Evolutionary conservation across 2,329 filamentous ascomycete species (phyloP).

Genomic region (Pezicula radicicola): DNA sequence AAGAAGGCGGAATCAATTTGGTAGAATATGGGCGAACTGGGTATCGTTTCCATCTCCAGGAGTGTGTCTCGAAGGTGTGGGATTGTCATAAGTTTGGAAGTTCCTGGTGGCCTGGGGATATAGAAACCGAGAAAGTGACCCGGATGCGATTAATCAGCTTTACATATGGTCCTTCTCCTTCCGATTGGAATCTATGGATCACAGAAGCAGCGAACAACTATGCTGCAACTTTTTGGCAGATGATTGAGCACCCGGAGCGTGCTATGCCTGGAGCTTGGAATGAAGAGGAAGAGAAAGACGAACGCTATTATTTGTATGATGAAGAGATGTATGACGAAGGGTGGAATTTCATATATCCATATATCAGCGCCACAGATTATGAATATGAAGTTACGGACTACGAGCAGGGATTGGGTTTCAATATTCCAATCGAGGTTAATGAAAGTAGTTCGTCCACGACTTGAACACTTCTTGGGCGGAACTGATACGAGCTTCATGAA

Average conservation of each 20-base stretch:
- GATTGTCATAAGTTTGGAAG: neutral
- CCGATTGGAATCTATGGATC: slow-evolving; percentile 9
- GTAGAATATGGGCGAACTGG: neutral
- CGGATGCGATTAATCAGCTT: slow-evolving; percentile 2
- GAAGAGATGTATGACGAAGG: too few relatives aligned
- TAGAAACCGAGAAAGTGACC: too few relatives aligned
- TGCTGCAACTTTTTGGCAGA: slow-evolving; percentile 5
- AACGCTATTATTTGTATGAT: too few relatives aligned
- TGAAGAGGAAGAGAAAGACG: neutral
- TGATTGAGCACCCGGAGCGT: slow-evolving; percentile 7
- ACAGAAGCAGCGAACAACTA: neutral
- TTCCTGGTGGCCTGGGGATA: too few relatives aligned
- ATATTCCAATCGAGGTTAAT: too few relatives aligned
- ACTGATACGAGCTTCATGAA: too few relatives aligned
- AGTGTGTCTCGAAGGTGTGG: neutral
- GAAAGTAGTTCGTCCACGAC: too few relatives aligned
- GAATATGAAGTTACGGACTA: too few relatives aligned
- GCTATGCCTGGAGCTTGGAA: slow-evolving; percentile 10
- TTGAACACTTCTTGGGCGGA: too few relatives aligned
- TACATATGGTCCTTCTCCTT: slow-evolving; percentile 3
- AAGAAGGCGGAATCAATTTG: neutral
- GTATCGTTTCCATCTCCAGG: neutral
- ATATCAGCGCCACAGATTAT: too few relatives aligned
- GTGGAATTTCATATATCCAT: too few relatives aligned
- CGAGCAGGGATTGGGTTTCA: too few relatives aligned